Conservation (phyloP, 2,329 filamentous ascomycete species). For the Colletotrichum australisinense region DNA sequence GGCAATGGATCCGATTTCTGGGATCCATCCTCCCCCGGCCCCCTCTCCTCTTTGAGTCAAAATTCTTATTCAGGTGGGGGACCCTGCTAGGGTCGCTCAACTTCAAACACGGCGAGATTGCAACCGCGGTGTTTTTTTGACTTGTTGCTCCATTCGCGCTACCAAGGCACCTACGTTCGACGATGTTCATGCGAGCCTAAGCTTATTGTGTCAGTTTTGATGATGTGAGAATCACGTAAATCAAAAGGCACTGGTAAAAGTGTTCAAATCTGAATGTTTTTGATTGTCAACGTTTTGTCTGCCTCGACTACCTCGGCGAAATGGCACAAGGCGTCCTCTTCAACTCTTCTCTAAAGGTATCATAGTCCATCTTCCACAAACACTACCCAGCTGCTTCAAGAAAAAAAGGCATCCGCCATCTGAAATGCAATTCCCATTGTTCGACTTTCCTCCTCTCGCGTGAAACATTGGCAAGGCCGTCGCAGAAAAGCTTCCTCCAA, state of each 20-base stretch:
- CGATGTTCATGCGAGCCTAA: not conserved
- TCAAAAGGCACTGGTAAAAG: not conserved
- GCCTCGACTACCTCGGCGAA: constrained; percentile 1
- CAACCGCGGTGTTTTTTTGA: not conserved
- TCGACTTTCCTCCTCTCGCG: not conserved
- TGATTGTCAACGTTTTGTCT: constrained; percentile 5
- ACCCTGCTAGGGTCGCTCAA: constrained; percentile 9
- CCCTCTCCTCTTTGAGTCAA: constrained; percentile 1
- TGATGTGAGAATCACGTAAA: not conserved
- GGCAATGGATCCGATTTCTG: not conserved
- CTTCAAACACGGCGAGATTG: constrained; percentile 24
- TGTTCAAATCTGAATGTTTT: not conserved
- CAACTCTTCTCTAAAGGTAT: constrained; percentile 9
- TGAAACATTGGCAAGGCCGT: constrained; percentile 16
- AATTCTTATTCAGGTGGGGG: constrained; percentile 1
- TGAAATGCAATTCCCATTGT: constrained; percentile 14
- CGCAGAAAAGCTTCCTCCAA: constrained; percentile 9
- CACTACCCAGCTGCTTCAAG: not conserved
- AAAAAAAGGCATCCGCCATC: not conserved
- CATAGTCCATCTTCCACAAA: not conserved
- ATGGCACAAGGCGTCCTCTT: not conserved
- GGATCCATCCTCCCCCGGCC: not conserved
- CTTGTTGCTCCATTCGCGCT: not conserved
- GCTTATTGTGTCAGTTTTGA: not conserved
- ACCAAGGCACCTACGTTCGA: not conserved